phyloP scores from a whole-genome alignment of 2,329 filamentous ascomycete genomes.

The Hypoxylon sp. region DNA sequence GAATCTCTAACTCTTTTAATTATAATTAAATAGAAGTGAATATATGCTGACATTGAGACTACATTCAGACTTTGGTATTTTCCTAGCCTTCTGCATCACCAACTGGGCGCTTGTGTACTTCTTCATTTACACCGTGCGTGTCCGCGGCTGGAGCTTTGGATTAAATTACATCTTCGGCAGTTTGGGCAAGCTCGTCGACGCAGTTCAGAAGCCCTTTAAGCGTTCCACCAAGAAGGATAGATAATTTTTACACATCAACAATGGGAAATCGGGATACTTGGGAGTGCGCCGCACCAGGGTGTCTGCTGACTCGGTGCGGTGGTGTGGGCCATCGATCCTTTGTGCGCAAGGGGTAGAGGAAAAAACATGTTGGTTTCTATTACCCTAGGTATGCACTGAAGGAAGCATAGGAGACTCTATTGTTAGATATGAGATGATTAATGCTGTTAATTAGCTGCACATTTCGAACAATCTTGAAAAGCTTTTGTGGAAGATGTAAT shows the following conservation, averaged over 20 bases:
- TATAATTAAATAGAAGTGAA: not conserved
- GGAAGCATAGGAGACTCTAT: not conserved
- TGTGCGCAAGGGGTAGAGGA: not conserved
- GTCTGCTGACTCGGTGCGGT: not conserved
- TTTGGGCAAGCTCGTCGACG: conserved; percentile 47
- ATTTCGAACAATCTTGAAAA: no score
- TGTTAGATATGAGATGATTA: not conserved
- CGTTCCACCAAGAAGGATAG: conserved; percentile 20
- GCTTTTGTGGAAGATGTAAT: no score
- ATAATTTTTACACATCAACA: not conserved
- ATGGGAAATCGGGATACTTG: not conserved
- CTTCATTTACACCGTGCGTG: conserved; percentile 80
- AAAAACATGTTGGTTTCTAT: no score
- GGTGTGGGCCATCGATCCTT: no score
- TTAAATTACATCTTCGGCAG: conserved; percentile 67
- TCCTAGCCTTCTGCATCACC: conserved; percentile 76
- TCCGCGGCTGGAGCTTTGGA: conserved; percentile 78
- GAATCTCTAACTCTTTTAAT: not conserved
- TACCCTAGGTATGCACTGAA: no score
- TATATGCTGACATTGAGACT: conserved; percentile 14
- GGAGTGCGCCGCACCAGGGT: not conserved
- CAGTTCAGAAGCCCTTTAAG: conserved; percentile 53
- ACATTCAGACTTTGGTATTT: conserved; percentile 72
- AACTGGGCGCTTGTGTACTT: conserved; percentile 82
- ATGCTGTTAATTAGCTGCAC: no score